Percentiles rank a stretch among this genome's conserved stretches.
These are phyloP conservation scores for Trichocomaceae sp. DNA, from an alignment of 2,329 filamentous ascomycete species.

Conservation along the genomic window DNA sequence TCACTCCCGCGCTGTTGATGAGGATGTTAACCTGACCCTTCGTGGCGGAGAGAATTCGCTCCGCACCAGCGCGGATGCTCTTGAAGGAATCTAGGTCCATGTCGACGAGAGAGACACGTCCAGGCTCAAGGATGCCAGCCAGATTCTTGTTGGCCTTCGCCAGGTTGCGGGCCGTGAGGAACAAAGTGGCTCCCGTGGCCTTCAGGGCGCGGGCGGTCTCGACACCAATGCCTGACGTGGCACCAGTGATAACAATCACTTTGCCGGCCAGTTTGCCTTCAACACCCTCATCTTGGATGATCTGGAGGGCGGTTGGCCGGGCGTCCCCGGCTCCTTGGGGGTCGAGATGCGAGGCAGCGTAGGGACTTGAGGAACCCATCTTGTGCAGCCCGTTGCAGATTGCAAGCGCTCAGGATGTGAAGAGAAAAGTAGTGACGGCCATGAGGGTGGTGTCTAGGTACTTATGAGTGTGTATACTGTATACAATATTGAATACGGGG, in stretches of 20 bases:
- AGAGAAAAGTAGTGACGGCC: too few relatives aligned
- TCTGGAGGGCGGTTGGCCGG: constrained; percentile 21
- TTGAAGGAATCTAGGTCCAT: constrained; percentile 28
- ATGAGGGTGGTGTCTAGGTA: too few relatives aligned
- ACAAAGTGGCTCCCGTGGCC: constrained; percentile 42
- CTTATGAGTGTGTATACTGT: too few relatives aligned
- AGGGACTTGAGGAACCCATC: constrained; percentile 10
- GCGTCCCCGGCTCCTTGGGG: constrained; percentile 21
- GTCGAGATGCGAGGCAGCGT: constrained; percentile 20
- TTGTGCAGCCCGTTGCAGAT: too few relatives aligned
- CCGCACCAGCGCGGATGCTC: constrained; percentile 28
- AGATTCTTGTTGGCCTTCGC: constrained; percentile 26
- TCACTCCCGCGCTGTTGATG: constrained; percentile 16
- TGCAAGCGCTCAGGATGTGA: not conserved
- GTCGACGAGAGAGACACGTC: constrained; percentile 29
- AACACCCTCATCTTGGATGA: constrained; percentile 21
- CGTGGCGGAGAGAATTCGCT: constrained; percentile 30
- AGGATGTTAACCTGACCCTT: constrained; percentile 23
- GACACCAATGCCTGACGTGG: constrained; percentile 39
- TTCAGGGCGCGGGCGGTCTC: constrained; percentile 42
- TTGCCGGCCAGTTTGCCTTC: constrained; percentile 22
- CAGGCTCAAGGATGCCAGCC: constrained; percentile 14
- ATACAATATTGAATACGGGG: too few relatives aligned
- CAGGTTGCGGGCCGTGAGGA: constrained; percentile 39
- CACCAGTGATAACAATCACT: constrained; percentile 41